Conservation (phyloP, 306 rosid genomes). For the Cicer chorassanicum region DNA sequence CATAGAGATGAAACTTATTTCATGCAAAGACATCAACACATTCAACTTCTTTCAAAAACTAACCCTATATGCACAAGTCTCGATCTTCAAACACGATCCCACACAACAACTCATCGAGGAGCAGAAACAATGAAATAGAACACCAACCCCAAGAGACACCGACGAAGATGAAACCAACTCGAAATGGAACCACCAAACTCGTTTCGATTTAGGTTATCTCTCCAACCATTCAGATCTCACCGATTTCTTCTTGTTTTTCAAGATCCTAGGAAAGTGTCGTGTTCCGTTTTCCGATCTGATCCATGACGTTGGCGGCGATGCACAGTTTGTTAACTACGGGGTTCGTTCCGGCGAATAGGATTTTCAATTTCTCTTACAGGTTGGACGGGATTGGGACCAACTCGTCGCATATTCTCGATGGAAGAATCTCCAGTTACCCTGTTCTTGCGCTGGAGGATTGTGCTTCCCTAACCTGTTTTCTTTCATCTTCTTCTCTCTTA, state of each 20-base stretch:
- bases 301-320: conserved; percentile 22
- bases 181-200: conserved; percentile 52
- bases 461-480: neutral
- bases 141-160: conserved; percentile 33
- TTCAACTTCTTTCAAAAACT: conserved; percentile 80
- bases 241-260: conserved; percentile 46
- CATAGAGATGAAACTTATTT: conserved; percentile 56
- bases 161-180: conserved; percentile 45
- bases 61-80: conserved; percentile 50
- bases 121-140: conserved; percentile 44
- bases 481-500: too few species aligned
- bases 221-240: conserved; percentile 11
- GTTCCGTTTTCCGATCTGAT: conserved; percentile 51
- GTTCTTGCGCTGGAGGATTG: conserved; percentile 34
- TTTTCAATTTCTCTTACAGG: conserved; percentile 52
- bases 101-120: conserved; percentile 1
- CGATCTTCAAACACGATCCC: conserved; percentile 47
- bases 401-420: conserved; percentile 39
- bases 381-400: conserved; percentile 17
- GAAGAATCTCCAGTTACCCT: conserved; percentile 52
- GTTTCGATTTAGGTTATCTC: conserved; percentile 43
- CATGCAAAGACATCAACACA: conserved; percentile 48
- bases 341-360: conserved; percentile 56
- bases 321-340: conserved; percentile 52
- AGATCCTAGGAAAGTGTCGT: conserved; percentile 53